These are phyloP conservation scores for Taphrina communis DNA, from an alignment of 1,139 yeast species.

Conservation along the genomic window DNA sequence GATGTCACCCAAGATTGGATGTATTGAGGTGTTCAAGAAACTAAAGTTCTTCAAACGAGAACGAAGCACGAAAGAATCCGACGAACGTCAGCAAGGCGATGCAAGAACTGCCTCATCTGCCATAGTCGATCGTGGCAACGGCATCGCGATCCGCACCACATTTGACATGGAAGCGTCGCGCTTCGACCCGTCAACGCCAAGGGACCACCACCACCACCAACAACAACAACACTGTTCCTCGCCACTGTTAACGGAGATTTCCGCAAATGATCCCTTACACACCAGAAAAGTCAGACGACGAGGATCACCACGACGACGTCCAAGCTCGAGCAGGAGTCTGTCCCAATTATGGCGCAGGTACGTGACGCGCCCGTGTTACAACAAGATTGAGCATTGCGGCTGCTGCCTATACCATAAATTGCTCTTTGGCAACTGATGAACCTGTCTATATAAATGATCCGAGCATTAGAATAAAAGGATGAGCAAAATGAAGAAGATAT, in stretches of 20 bases:
- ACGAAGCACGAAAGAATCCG: no score
- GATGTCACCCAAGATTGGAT: no score
- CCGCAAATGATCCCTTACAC: neutral
- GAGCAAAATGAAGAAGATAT: no score
- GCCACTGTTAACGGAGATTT: neutral
- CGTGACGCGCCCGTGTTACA: neutral
- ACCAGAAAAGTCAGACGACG: no score
- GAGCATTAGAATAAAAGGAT: no score
- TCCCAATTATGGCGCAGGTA: neutral
- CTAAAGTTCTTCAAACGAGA: no score
- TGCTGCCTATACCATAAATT: constrained; percentile 11
- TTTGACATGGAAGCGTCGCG: constrained; percentile 6
- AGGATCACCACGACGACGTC: no score
- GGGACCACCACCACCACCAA: no score
- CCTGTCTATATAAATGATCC: no score
- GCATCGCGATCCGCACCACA: neutral
- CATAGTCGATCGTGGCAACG: constrained; percentile 1
- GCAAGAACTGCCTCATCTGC: neutral
- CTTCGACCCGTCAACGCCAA: neutral
- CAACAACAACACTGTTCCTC: neutral
- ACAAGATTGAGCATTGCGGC: neutral
- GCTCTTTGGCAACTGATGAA: constrained; percentile 1
- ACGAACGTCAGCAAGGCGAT: no score
- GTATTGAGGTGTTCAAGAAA: no score
- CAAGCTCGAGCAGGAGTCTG: no score